These are phyloP conservation scores for Phaeosphaeria sp. DNA, from an alignment of 2,329 filamentous ascomycete genomes.

Conservation along the genomic window DNA sequence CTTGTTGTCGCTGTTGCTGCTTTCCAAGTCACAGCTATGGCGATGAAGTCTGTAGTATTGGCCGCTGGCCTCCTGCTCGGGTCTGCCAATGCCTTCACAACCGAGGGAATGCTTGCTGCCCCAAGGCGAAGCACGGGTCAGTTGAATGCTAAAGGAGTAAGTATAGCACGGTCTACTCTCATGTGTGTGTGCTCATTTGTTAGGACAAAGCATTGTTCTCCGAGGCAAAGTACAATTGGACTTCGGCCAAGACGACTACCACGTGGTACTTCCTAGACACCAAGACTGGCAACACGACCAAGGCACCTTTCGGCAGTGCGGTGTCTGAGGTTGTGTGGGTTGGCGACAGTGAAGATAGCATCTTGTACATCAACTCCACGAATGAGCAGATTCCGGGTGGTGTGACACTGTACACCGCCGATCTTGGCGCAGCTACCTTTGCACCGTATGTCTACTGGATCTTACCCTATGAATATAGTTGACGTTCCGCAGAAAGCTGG, in stretches of 20 bases:
- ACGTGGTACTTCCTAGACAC: constrained; percentile 49
- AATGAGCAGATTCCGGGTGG: constrained; percentile 60
- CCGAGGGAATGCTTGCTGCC: constrained; percentile 34
- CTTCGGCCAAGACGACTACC: constrained; percentile 54
- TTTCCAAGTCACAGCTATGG: constrained; percentile 25
- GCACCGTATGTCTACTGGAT: constrained; percentile 22
- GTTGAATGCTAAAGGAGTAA: constrained; percentile 42
- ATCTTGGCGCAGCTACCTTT: constrained; percentile 34
- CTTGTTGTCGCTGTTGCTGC: constrained; percentile 1
- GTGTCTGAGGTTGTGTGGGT: constrained; percentile 46
- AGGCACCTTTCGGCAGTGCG: constrained; percentile 39
- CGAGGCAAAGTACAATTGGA: constrained; percentile 46
- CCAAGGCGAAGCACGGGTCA: constrained; percentile 41
- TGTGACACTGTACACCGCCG: constrained; percentile 43
- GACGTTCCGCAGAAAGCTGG: constrained; percentile 27
- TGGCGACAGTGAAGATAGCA: constrained; percentile 49
- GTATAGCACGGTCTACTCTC: constrained; percentile 2
- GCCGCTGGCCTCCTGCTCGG: constrained; percentile 34
- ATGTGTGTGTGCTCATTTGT: constrained; percentile 5
- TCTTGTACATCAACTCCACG: constrained; percentile 70
- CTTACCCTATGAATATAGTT: background rate
- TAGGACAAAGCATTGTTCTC: constrained; percentile 44
- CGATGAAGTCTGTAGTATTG: constrained; percentile 30
- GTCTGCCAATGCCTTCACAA: constrained; percentile 32
- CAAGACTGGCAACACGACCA: constrained; percentile 38